A percentile compares a stretch with the other conserved stretches of the same genome.
Evolutionary conservation across 2,329 filamentous ascomycete species (phyloP).

Genomic region (Teratosphaeria epicoccoides): DNA sequence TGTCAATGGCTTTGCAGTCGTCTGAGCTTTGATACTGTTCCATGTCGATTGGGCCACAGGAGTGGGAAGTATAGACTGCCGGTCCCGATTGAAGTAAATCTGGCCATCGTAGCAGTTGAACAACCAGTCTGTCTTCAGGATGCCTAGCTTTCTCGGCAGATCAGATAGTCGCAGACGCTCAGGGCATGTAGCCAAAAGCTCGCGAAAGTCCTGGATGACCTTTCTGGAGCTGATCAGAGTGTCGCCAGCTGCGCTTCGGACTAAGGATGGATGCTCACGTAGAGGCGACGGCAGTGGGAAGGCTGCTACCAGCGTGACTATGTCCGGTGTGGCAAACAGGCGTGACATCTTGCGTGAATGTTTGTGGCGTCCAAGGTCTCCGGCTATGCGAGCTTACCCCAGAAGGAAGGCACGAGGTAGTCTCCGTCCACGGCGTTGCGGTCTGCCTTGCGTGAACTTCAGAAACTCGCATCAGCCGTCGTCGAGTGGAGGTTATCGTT

Average conservation of each 20-base stretch:
- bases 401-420: background rate
- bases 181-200: conserved; percentile 7
- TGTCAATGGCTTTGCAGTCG: no score
- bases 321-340: conserved; percentile 18
- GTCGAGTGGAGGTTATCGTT: background rate
- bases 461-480: background rate
- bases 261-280: conserved; percentile 11
- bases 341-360: conserved; percentile 9
- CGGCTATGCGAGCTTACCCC: background rate
- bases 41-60: conserved; percentile 4
- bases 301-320: conserved; percentile 16
- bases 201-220: conserved; percentile 5
- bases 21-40: conserved; percentile 4
- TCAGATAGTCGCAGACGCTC: conserved; percentile 8
- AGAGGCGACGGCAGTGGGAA: conserved; percentile 14
- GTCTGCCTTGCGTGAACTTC: background rate
- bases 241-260: conserved; percentile 14
- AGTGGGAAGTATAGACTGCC: conserved; percentile 3
- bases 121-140: conserved; percentile 9
- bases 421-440: background rate
- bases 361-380: background rate
- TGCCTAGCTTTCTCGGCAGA: conserved; percentile 8
- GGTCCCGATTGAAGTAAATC: conserved; percentile 5
- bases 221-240: conserved; percentile 11
- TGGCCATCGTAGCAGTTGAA: conserved; percentile 1